Evolutionary conservation across 441 rosid genomes (phyloP).

Genomic region (Isatis lusitanica): DNA sequence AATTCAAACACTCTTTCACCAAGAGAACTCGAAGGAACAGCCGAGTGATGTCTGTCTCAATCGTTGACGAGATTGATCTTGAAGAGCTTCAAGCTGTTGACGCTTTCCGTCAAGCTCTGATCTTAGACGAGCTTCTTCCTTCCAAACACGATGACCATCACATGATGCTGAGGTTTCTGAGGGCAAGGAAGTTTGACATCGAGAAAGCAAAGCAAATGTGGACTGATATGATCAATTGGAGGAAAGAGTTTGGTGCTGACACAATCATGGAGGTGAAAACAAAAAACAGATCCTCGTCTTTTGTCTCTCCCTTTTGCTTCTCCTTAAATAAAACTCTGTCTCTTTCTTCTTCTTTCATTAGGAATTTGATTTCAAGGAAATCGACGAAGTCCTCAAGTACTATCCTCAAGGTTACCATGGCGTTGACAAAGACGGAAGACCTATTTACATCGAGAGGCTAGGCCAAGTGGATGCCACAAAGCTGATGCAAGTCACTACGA

Average conservation of each 20-base stretch:
- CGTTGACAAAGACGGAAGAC: constrained; percentile 83
- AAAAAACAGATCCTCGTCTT: neutral
- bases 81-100: constrained; percentile 56
- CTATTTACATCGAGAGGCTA: constrained; percentile 74
- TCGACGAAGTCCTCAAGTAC: constrained; percentile 71
- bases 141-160: constrained; percentile 53
- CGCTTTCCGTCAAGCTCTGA: constrained; percentile 53
- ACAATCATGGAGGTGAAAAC: constrained; percentile 67
- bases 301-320: neutral
- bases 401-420: constrained; percentile 96
- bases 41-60: constrained; percentile 45
- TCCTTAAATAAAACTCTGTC: neutral
- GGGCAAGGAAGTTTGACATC: constrained; percentile 90
- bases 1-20: constrained; percentile 57
- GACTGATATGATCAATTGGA: constrained; percentile 96
- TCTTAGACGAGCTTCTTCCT: constrained; percentile 60
- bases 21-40: constrained; percentile 52
- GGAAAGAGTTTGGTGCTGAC: constrained; percentile 85
- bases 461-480: constrained; percentile 81
- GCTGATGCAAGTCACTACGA: constrained; percentile 62
- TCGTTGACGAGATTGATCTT: constrained; percentile 48
- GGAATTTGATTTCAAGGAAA: constrained; percentile 70
- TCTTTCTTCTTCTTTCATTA: constrained; percentile 21
- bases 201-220: constrained; percentile 97
- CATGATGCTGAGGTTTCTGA: constrained; percentile 72